Evolutionary conservation across 257 asterid species (phyloP), one percentile per base, ranked within the genome.

Genomic region (Lithospermum erythrorhizon): DNA sequence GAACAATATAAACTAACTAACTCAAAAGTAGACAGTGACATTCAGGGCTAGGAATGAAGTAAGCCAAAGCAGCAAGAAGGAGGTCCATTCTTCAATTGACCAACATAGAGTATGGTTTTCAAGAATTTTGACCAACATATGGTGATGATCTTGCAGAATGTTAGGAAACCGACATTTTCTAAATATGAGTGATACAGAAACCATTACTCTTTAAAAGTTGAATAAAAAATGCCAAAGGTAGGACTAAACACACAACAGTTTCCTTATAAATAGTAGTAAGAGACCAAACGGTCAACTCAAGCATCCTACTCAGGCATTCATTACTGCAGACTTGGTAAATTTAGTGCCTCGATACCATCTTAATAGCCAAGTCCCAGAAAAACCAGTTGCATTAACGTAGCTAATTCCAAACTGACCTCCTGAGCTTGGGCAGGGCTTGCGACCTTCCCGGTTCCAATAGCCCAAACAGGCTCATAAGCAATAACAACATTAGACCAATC

Each of bases 391-490:
- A 52, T 18, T 52, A 52, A 52, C 9, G 11, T n/a, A 52, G 21
- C 18, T 16, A 22, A 22, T 18, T 24, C 18, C 49, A 1, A 1
- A 72, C 91, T 82, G 83, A 90, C 98, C 74, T 91, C 98, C 75
- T 91, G 96, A 69, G 96, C 98, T 81, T 91, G 98, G 58, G 90
- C 96, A 67, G 98, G 95, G 59, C 76, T 57, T 53, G 98, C 98
- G 49, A 91, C 98, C 83, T 86, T 88, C 65, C 98, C 98, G 53
- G 98, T 91, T 68, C 98, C 98, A 78, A 91, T 91, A 70, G 98
- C 98, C 98, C 98, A 91, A 69, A 91, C 98, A 74, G 98, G 98
- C 81, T 91, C 98, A 70, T 91, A 91, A 59, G 98, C 98, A 73
- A 91, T 27, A 64, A 91, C 98, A 61, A 91, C 85, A 21, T 88